Evolutionary conservation across 2,329 filamentous ascomycete species (phyloP).

Genomic region (Penicillium oxalicum): DNA sequence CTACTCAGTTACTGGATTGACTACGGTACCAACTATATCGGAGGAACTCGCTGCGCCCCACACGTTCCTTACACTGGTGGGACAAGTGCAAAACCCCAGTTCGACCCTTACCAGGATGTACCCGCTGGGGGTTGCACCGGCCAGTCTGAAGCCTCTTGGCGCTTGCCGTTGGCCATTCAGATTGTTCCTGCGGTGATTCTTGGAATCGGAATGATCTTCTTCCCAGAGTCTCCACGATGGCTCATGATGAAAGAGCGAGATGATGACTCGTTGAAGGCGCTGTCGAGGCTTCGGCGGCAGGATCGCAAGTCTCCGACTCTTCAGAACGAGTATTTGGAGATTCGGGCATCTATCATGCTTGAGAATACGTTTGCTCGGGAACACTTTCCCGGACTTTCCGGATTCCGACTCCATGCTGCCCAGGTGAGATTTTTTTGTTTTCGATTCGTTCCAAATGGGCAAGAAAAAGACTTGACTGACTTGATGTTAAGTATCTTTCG

Average conservation of each 20-base stretch:
- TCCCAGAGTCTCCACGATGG: slow-evolving; percentile 55
- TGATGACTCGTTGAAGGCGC: slow-evolving; percentile 43
- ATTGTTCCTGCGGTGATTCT: slow-evolving; percentile 38
- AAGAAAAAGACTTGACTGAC: neutral
- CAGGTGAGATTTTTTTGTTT: slow-evolving; percentile 18
- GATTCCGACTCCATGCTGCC: slow-evolving; percentile 27
- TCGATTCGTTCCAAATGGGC: neutral
- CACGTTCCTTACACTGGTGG: slow-evolving; percentile 44
- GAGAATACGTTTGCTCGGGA: slow-evolving; percentile 31
- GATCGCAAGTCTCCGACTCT: slow-evolving; percentile 43
- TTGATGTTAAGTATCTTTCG: slow-evolving; percentile 24
- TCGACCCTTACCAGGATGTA: slow-evolving; percentile 39
- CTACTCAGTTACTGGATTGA: slow-evolving; percentile 38
- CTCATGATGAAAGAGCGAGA: slow-evolving; percentile 46
- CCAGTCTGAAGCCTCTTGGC: slow-evolving; percentile 45
- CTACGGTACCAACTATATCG: slow-evolving; percentile 43
- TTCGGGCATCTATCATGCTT: slow-evolving; percentile 42
- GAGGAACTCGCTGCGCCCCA: slow-evolving; percentile 43
- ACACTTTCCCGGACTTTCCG: slow-evolving; percentile 24
- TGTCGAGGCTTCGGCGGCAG: slow-evolving; percentile 46
- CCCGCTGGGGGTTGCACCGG: slow-evolving; percentile 44
- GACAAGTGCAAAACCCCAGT: slow-evolving; percentile 32
- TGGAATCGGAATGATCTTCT: slow-evolving; percentile 41
- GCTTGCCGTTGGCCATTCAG: slow-evolving; percentile 45
- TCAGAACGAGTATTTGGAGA: slow-evolving; percentile 46